Conservation (phyloP, 345 rosid genomes). For the Gossypium turneri region DNA sequence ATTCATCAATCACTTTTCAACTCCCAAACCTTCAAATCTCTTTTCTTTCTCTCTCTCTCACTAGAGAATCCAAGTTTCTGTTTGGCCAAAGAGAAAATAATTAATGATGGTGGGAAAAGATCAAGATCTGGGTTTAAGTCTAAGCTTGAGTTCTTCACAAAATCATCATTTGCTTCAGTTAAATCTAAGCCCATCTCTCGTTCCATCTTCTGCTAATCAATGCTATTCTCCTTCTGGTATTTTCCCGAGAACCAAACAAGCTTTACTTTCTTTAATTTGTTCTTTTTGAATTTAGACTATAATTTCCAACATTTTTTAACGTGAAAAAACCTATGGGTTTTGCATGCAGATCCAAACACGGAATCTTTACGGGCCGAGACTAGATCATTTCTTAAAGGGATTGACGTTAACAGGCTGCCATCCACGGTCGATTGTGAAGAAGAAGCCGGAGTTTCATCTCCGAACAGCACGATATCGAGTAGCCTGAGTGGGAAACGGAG, state of each 20-base stretch:
- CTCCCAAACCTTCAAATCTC: neutral
- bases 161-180: constrained; percentile 41
- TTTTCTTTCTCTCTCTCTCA: neutral
- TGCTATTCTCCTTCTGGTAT: constrained; percentile 33
- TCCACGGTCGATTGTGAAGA: constrained; percentile 67
- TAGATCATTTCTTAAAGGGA: constrained; percentile 58
- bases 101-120: constrained; percentile 60
- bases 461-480: constrained; percentile 92
- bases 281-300: neutral
- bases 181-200: constrained; percentile 36
- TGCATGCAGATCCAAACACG: constrained; percentile 72
- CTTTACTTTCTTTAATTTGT: neutral
- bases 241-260: constrained; percentile 25
- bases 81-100: constrained; percentile 3
- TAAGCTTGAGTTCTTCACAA: constrained; percentile 59
- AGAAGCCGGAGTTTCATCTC: constrained; percentile 82
- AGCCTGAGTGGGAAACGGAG: constrained; percentile 87
- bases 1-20: constrained; percentile 13
- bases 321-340: neutral
- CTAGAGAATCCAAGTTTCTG: neutral
- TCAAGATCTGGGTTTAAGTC: constrained; percentile 70
- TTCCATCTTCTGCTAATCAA: constrained; percentile 28
- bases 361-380: constrained; percentile 48
- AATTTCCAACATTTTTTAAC: neutral
- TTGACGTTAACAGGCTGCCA: constrained; percentile 87